Evolutionary conservation across 140 eudicot species (phyloP).

Genomic region (Erigeron philadelphicus): DNA sequence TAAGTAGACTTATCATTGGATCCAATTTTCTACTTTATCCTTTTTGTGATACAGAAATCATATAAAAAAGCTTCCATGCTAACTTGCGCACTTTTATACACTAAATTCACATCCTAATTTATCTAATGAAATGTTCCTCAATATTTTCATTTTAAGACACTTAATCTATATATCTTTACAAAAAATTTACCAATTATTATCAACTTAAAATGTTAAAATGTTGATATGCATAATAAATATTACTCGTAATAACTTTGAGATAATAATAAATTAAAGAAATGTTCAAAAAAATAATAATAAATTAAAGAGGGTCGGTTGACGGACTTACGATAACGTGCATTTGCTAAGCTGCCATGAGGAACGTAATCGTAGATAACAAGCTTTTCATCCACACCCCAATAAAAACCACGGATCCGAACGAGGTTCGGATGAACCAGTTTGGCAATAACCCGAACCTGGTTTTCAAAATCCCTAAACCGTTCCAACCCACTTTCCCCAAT

Average conservation of each 20-base stretch:
- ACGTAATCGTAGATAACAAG: conserved; percentile 79
- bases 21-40: conserved; percentile 13
- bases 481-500: conserved; percentile 79
- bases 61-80: conserved; percentile 10
- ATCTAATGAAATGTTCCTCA: neutral
- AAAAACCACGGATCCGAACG: conserved; percentile 77
- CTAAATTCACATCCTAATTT: conserved; percentile 22
- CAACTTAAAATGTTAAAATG: too few relatives aligned
- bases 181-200: too few relatives aligned
- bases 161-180: too few relatives aligned
- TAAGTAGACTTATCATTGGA: conserved; percentile 13
- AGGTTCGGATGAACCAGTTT: conserved; percentile 76
- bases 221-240: neutral
- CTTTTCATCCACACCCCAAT: conserved; percentile 81
- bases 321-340: conserved; percentile 71
- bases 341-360: conserved; percentile 86
- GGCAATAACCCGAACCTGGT: conserved; percentile 65
- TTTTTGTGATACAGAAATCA: neutral
- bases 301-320: neutral
- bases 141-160: too few relatives aligned
- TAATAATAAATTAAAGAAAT: neutral
- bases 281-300: too few relatives aligned
- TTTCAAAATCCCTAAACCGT: conserved; percentile 82
- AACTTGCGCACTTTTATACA: neutral
- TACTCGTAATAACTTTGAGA: neutral